Evolutionary conservation across 2,329 filamentous ascomycete genomes (phyloP), one percentile per base, ranked within the genome.

Genomic region (Fusarium nematophilum): DNA sequence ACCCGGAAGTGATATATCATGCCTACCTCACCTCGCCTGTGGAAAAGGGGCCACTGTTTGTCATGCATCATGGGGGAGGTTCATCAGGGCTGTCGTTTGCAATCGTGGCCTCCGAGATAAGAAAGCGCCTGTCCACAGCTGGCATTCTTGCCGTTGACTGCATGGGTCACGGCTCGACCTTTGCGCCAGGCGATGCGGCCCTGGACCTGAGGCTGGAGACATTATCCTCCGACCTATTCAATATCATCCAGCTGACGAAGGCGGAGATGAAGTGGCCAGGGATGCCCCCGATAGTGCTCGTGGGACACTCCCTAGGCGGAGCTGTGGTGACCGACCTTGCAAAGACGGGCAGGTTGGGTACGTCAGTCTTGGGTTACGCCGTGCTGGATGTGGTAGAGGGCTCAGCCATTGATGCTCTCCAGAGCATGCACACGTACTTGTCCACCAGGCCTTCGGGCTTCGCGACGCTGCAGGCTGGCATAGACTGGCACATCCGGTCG

Each of bases 361-460:
- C 78, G 30, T 83, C 87, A 21, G 74, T 98, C 1, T 80, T 98
- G 13, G 95, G 92, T 15, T 97, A 94, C 75, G 91, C 88, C 4
- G 93, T 98, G 7, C 81, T 99, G 13, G 95, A 99, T 75, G 92
- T 99, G 5, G 95, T 99, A 23, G 95, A 99, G 76, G 91, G 95
- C 9, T 96, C 92, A 1, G 95, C 95, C 27, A 94, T 99, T 75
- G 95, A 98, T 73, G 94, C 95, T 3, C 82, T 99, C 47, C 88
- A 93, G 74, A 93, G 90, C 75, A 99, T 99, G 95, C 90, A 95
- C 65, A 90, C 89, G 3, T 97, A 97, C 74, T 83, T 99, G 15
- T 88, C 90, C 1, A 93, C 89, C 5, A 85, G 95, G 17, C 95
- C 95, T 0, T 80, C 81, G 8, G 86, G 88, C 2, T 99, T 99